Percentiles rank a stretch among this genome's conserved stretches.
phyloP scores from a whole-genome alignment of 257 asterid genomes.

The Scutellaria minor region DNA sequence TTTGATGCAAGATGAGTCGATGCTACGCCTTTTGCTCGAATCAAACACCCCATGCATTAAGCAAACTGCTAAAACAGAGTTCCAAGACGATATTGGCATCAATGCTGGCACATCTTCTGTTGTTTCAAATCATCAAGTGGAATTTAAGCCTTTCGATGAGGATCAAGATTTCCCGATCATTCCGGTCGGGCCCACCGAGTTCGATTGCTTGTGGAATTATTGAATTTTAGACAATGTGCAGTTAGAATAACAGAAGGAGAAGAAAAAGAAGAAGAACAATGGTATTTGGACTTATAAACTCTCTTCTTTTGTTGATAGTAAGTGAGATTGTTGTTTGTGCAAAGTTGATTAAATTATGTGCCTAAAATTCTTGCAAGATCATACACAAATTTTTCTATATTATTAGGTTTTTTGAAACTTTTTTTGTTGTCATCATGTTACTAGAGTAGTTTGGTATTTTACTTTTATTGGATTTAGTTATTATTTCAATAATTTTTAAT shows the following conservation, averaged over 20 bases:
- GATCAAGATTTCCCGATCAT: constrained; percentile 38
- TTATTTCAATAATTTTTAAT: not conserved
- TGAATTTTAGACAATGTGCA: constrained; percentile 6
- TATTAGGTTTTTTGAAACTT: not conserved
- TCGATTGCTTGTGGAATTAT: constrained; percentile 50
- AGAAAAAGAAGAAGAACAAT: not conserved
- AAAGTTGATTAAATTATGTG: not conserved
- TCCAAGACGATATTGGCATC: constrained; percentile 24
- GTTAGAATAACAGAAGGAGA: constrained; percentile 1
- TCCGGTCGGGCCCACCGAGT: constrained; percentile 35
- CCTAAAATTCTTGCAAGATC: constrained; percentile 19
- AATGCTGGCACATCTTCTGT: not conserved
- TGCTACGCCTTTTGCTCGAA: constrained; percentile 46
- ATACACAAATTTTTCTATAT: not conserved
- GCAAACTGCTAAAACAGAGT: constrained; percentile 29
- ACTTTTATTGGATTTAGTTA: constrained; percentile 5
- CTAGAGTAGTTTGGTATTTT: constrained; percentile 8
- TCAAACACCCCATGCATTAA: constrained; percentile 33
- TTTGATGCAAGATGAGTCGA: constrained; percentile 50
- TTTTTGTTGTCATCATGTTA: not conserved
- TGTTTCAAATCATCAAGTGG: constrained; percentile 30
- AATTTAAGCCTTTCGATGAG: constrained; percentile 29
- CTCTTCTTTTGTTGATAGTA: constrained; percentile 5
- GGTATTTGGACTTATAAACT: constrained; percentile 7
- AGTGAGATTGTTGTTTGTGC: constrained; percentile 25